Evolutionary conservation across 495 filamentous ascomycete species (phyloP).

Genomic region (Aspergillus leporis): DNA sequence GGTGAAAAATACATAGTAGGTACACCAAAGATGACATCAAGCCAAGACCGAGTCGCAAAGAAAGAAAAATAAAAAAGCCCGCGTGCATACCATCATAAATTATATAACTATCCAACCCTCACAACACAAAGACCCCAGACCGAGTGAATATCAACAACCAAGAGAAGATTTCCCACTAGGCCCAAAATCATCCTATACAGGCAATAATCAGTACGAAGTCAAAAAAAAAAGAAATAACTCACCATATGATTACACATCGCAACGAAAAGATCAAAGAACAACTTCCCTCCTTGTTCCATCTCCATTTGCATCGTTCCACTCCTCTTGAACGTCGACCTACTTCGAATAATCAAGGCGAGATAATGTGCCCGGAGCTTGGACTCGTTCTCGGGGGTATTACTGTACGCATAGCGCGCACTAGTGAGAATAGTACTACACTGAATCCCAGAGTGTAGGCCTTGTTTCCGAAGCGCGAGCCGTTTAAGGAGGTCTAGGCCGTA

Average conservation of each 20-base stretch:
- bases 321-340: conserved; percentile 81
- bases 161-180: not conserved
- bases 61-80: not conserved
- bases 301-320: conserved; percentile 97
- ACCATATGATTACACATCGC: conserved; percentile 89
- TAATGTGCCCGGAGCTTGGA: conserved; percentile 89
- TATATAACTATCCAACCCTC: not conserved
- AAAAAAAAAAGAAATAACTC: conserved; percentile 13
- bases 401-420: conserved; percentile 84
- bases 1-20: not conserved
- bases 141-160: not conserved
- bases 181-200: conserved; percentile 29
- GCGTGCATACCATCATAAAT: not conserved
- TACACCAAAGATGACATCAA: not conserved
- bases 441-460: conserved; percentile 79
- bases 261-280: conserved; percentile 94
- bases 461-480: conserved; percentile 79
- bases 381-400: conserved; percentile 84
- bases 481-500: conserved; percentile 82
- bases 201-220: conserved; percentile 4
- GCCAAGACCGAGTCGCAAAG: conserved; percentile 1
- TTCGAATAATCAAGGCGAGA: conserved; percentile 85
- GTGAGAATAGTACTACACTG: conserved; percentile 80
- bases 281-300: conserved; percentile 81
- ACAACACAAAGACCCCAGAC: conserved; percentile 5